These are phyloP conservation scores for Suhomyces bokatorum DNA, from an alignment of 1,139 yeast species.

Conservation along the genomic window DNA sequence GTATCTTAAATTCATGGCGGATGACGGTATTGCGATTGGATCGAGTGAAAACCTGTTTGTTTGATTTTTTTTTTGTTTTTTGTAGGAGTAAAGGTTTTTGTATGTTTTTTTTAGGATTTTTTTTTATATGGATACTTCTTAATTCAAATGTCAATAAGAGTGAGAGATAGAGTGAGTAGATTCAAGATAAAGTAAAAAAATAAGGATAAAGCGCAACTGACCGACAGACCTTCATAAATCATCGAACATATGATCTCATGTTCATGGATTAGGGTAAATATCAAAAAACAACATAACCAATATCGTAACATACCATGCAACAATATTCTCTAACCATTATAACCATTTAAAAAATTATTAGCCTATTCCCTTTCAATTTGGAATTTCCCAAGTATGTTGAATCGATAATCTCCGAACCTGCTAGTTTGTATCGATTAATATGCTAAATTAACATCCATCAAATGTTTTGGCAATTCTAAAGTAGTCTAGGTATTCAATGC, in stretches of 20 bases:
- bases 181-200: not conserved
- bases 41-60: not conserved
- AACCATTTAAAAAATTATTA: constrained; percentile 9
- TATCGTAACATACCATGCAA: constrained; percentile 6
- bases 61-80: constrained; percentile 5
- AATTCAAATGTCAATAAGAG: constrained; percentile 11
- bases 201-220: constrained; percentile 4
- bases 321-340: constrained; percentile 5
- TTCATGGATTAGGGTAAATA: constrained; percentile 1
- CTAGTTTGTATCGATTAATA: not conserved
- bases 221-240: not conserved
- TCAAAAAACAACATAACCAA: constrained; percentile 3
- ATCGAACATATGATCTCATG: not conserved
- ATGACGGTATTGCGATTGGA: not conserved
- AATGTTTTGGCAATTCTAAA: not conserved
- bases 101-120: constrained; percentile 4
- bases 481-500: constrained; percentile 15
- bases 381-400: constrained; percentile 1
- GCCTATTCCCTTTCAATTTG: constrained; percentile 5
- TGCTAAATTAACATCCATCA: constrained; percentile 1
- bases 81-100: not conserved
- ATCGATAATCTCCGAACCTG: constrained; percentile 7
- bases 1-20: not conserved
- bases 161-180: constrained; percentile 3
- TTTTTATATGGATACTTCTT: constrained; percentile 5